phyloP scores from a whole-genome alignment of 345 rosid genomes.

The Tarenaya hassleriana region DNA sequence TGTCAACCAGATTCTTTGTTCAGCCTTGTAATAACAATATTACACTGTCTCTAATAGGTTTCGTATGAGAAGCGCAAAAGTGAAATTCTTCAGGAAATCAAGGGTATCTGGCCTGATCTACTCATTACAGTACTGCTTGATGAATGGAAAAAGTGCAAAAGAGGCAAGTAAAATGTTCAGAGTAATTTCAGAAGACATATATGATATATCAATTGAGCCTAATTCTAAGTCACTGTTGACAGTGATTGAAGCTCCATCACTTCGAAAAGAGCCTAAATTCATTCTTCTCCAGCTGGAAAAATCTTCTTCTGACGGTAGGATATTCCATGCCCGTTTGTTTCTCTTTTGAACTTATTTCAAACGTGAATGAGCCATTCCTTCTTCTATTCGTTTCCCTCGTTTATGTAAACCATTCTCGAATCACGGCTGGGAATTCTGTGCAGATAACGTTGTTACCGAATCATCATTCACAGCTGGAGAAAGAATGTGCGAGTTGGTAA shows the following conservation, averaged over 20 bases:
- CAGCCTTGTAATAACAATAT: not conserved
- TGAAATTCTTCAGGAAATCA: slow-evolving; percentile 50
- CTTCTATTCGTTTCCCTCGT: not conserved
- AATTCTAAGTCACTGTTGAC: slow-evolving; percentile 20
- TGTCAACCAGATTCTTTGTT: slow-evolving; percentile 19
- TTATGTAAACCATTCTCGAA: too few relatives aligned
- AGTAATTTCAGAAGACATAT: slow-evolving; percentile 15
- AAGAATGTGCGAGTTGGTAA: slow-evolving; percentile 71
- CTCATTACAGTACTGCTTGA: slow-evolving; percentile 57
- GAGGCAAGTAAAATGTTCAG: slow-evolving; percentile 44
- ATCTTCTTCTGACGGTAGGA: slow-evolving; percentile 51
- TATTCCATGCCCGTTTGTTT: not conserved
- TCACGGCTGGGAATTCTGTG: slow-evolving; percentile 8
- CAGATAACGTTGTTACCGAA: slow-evolving; percentile 49
- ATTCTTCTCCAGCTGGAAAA: slow-evolving; percentile 58
- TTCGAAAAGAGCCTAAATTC: slow-evolving; percentile 68
- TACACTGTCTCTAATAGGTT: slow-evolving; percentile 41
- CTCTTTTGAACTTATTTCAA: too few relatives aligned
- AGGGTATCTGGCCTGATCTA: slow-evolving; percentile 85
- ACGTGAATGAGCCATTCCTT: slow-evolving; percentile 9
- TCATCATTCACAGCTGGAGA: slow-evolving; percentile 74
- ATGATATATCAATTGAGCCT: slow-evolving; percentile 12
- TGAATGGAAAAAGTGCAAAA: slow-evolving; percentile 97
- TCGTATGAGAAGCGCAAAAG: slow-evolving; percentile 50
- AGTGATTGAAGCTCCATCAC: slow-evolving; percentile 92